phyloP scores from a whole-genome alignment of 2,329 filamentous ascomycete species.

The Didymella pinodella region DNA sequence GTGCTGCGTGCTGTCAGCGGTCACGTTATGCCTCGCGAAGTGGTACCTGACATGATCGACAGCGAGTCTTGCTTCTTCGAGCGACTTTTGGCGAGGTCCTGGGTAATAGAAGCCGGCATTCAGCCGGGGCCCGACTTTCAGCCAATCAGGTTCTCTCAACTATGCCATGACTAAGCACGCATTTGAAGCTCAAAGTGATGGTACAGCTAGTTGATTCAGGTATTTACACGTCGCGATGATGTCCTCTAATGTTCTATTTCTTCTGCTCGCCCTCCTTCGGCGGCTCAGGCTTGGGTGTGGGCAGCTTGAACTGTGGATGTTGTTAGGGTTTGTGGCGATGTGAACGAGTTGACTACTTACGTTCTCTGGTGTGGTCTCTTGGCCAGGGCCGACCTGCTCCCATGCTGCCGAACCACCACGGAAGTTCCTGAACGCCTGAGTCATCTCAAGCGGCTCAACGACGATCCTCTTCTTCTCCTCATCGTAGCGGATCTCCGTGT shows the following conservation, averaged over 20 bases:
- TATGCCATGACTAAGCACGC: slow-evolving; percentile 6
- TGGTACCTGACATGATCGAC: slow-evolving; percentile 14
- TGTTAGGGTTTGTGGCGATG: background rate
- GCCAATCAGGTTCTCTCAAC: slow-evolving; percentile 3
- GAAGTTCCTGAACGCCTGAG: slow-evolving; percentile 98
- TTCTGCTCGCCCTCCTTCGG: slow-evolving; percentile 87
- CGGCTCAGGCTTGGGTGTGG: slow-evolving; percentile 90
- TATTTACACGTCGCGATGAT: slow-evolving; percentile 48
- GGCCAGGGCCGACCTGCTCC: slow-evolving; percentile 75
- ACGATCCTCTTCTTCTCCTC: slow-evolving; percentile 99
- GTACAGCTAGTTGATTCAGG: slow-evolving; percentile 38
- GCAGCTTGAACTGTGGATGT: slow-evolving; percentile 79
- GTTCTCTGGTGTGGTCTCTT: slow-evolving; percentile 77
- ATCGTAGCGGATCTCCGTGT: slow-evolving; percentile 97
- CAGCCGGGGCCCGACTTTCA: slow-evolving; percentile 12
- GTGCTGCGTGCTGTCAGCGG: slow-evolving; percentile 14
- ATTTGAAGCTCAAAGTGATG: slow-evolving; percentile 3
- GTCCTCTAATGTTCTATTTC: slow-evolving; percentile 68
- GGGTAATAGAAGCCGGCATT: slow-evolving; percentile 7
- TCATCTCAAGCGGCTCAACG: slow-evolving; percentile 95
- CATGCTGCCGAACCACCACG: slow-evolving; percentile 76
- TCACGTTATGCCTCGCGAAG: background rate
- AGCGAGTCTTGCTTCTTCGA: background rate
- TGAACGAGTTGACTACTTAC: slow-evolving; percentile 51
- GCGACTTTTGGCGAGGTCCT: slow-evolving; percentile 10